phyloP scores from a whole-genome alignment of 1,139 yeast genomes.

The Geotrichum aggregatum region DNA sequence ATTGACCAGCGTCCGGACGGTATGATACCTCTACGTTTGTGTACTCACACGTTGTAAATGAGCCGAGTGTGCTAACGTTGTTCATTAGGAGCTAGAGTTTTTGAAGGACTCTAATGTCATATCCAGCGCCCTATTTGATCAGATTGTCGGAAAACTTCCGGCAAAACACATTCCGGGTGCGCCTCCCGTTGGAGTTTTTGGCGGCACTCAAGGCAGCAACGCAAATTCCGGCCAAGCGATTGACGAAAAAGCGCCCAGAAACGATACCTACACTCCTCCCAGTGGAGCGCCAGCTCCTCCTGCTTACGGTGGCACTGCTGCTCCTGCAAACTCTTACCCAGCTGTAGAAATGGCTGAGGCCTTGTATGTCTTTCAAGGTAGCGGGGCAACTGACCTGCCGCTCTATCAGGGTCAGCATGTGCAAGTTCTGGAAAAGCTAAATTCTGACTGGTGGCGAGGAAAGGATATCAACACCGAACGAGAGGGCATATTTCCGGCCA shows the following conservation, averaged over 20 bases:
- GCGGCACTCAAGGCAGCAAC: background rate
- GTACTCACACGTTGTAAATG: too few species aligned
- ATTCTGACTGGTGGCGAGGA: constrained; percentile 93
- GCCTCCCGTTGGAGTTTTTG: constrained; percentile 42
- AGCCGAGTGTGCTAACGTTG: too few species aligned
- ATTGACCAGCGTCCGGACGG: constrained; percentile 66
- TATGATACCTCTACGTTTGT: constrained; percentile 28
- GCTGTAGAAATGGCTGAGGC: constrained; percentile 54
- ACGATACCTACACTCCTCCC: constrained; percentile 16
- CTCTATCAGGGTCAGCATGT: constrained; percentile 65
- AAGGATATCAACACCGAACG: constrained; percentile 46
- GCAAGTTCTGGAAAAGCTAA: constrained; percentile 65
- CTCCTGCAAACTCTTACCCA: constrained; percentile 18
- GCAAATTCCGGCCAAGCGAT: background rate
- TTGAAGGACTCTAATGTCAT: constrained; percentile 73
- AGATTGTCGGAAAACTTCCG: constrained; percentile 55
- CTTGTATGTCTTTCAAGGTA: constrained; percentile 63
- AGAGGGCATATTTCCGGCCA: constrained; percentile 85
- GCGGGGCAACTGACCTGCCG: constrained; percentile 67
- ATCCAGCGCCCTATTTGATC: constrained; percentile 52
- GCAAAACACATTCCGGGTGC: constrained; percentile 53
- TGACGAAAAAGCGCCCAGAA: constrained; percentile 20
- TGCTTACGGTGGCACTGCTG: constrained; percentile 24
- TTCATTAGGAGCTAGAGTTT: constrained; percentile 64
- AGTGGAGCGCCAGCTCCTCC: constrained; percentile 23